Conservation (phyloP, 179 eudicot species). For the Kewa caespitosa region DNA sequence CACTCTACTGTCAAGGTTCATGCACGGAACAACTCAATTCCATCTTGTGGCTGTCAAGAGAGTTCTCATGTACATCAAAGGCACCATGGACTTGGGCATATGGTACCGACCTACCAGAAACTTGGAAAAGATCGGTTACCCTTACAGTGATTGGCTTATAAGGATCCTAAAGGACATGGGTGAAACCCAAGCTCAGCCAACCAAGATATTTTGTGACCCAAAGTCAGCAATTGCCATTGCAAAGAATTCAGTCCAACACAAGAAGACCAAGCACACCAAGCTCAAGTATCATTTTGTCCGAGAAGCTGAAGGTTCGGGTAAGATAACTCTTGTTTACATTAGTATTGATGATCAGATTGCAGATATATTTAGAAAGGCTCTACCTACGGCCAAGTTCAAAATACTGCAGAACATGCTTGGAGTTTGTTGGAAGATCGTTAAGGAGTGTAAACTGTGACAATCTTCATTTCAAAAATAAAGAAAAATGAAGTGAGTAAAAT, state of each 20-base stretch:
- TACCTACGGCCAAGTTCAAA: no score
- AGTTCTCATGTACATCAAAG: slow-evolving; percentile 17
- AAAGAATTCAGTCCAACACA: slow-evolving; percentile 10
- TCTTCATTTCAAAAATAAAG: no score
- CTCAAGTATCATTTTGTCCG: slow-evolving; percentile 1
- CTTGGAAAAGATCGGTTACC: slow-evolving; percentile 4
- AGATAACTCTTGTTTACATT: neutral
- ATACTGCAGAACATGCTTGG: no score
- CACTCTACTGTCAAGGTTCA: slow-evolving; percentile 11
- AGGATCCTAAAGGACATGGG: slow-evolving; percentile 2
- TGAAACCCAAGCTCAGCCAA: no score
- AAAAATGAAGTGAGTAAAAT: no score
- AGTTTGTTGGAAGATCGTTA: no score
- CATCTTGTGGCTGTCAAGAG: slow-evolving; percentile 1
- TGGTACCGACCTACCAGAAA: neutral
- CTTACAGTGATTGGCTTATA: slow-evolving; percentile 13
- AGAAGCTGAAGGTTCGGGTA: neutral
- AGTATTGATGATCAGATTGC: neutral
- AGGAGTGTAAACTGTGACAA: no score
- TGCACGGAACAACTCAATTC: slow-evolving; percentile 11
- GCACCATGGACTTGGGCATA: neutral
- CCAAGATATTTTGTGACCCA: slow-evolving; percentile 1
- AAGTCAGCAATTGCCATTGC: slow-evolving; percentile 11
- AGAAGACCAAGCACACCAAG: slow-evolving; percentile 10
- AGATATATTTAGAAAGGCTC: slow-evolving; percentile 14